Conservation (phyloP, 2,329 filamentous ascomycete species). For the Curvularia spicifera region DNA sequence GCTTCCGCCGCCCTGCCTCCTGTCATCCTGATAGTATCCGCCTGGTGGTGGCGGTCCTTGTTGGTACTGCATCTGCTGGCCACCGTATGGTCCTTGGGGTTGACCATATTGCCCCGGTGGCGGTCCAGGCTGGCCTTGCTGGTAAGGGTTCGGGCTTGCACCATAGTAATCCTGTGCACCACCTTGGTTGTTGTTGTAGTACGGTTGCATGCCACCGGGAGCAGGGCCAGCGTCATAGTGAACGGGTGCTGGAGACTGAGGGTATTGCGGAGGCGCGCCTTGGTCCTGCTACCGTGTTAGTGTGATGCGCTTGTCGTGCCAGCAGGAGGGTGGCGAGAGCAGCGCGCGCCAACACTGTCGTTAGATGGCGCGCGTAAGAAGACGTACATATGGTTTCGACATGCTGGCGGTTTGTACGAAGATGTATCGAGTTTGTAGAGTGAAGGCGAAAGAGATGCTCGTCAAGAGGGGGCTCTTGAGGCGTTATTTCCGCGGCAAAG, state of each 20-base stretch:
- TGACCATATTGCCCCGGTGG: conserved; percentile 29
- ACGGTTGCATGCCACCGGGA: conserved; percentile 23
- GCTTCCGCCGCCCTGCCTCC: conserved; percentile 31
- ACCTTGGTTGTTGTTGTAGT: conserved; percentile 27
- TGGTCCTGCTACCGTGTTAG: neutral
- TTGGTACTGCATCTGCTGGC: conserved; percentile 48
- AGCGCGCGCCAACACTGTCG: neutral
- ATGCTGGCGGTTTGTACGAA: conserved; percentile 3
- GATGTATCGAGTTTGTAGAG: conserved; percentile 2
- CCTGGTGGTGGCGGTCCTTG: conserved; percentile 42
- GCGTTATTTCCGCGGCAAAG: conserved; percentile 9
- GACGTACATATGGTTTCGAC: conserved; percentile 17
- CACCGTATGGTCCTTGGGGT: conserved; percentile 32
- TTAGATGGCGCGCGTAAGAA: neutral
- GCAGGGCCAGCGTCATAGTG: conserved; percentile 41
- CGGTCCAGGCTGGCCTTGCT: conserved; percentile 30
- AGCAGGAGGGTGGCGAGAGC: neutral
- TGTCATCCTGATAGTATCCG: conserved; percentile 51
- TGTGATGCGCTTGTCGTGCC: neutral
- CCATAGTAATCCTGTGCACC: conserved; percentile 30
- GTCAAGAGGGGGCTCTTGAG: conserved; percentile 3
- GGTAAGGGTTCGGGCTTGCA: conserved; percentile 32
- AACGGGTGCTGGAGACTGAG: conserved; percentile 39
- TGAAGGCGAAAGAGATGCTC: neutral
- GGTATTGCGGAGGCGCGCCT: conserved; percentile 46